Percentiles rank a stretch among this genome's conserved stretches.
These are phyloP conservation scores for Persicaria maculosa DNA, from an alignment of 148 eudicot species.

Conservation along the genomic window DNA sequence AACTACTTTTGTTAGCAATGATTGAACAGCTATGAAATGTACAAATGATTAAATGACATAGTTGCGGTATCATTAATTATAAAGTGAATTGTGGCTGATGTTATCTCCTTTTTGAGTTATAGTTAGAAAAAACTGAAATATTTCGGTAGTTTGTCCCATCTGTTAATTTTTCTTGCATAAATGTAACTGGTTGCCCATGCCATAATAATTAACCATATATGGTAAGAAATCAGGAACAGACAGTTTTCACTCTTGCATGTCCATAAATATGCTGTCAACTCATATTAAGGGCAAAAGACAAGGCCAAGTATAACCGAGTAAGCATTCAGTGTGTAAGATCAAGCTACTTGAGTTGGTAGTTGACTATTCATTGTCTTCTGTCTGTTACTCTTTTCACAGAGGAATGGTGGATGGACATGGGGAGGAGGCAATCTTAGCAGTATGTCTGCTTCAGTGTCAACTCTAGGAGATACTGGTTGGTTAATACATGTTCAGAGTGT, in stretches of 20 bases:
- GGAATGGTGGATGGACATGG: constrained; percentile 97
- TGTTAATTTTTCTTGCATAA: constrained; percentile 1
- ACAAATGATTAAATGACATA: not conserved
- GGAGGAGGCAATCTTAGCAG: constrained; percentile 97
- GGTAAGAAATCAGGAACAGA: constrained; percentile 1
- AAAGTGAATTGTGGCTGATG: not conserved
- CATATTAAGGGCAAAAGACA: not conserved
- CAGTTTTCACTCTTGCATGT: not conserved
- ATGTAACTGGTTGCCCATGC: not conserved
- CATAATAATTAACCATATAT: not conserved
- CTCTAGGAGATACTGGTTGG: constrained; percentile 98
- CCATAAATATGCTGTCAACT: not conserved
- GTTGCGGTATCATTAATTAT: not conserved
- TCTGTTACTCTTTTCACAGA: constrained; percentile 51
- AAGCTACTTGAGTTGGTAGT: constrained; percentile 1
- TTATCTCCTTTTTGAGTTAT: not conserved
- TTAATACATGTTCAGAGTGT: constrained; percentile 92
- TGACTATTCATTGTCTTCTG: constrained; percentile 1
- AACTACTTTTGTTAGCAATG: not conserved
- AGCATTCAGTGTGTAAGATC: not conserved
- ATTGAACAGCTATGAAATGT: not conserved
- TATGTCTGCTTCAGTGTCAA: constrained; percentile 98
- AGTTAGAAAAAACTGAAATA: not conserved
- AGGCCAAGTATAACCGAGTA: not conserved
- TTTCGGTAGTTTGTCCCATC: not conserved